Evolutionary conservation across 495 filamentous ascomycete genomes (phyloP).

Genomic region (Astrothelium macrocarpum): DNA sequence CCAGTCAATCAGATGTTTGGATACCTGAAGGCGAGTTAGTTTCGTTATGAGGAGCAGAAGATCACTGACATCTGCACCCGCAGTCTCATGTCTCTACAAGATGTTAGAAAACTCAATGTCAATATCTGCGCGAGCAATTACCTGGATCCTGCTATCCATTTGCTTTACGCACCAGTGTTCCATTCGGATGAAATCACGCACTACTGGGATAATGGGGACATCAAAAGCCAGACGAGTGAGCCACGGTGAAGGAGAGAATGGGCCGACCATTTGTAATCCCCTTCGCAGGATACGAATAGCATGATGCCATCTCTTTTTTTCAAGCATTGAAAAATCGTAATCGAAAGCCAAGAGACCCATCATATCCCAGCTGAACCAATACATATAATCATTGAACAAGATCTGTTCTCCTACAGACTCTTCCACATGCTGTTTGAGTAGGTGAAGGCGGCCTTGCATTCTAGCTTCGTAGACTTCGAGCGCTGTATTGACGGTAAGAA

Average conservation of each 20-base stretch:
- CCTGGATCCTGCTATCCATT: neutral
- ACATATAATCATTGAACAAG: conserved; percentile 27
- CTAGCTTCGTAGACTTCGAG: conserved; percentile 30
- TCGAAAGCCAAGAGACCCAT: conserved; percentile 31
- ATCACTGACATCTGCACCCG: no score
- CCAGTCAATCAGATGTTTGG: no score
- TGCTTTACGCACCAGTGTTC: neutral
- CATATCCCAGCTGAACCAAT: conserved; percentile 28
- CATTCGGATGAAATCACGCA: neutral
- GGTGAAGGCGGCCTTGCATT: conserved; percentile 18
- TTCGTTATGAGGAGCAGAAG: no score
- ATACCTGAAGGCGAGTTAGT: no score
- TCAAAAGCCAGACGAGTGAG: neutral
- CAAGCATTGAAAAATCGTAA: conserved; percentile 24
- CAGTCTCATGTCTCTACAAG: no score
- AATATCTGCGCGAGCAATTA: neutral
- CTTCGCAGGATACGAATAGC: conserved; percentile 11
- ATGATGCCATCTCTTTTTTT: conserved; percentile 10
- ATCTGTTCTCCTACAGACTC: conserved; percentile 13
- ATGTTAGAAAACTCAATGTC: no score
- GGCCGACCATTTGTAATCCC: conserved; percentile 10
- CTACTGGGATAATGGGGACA: neutral
- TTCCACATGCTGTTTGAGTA: conserved; percentile 24
- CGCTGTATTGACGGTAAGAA: conserved; percentile 10
- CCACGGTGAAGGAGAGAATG: conserved; percentile 6